A percentile compares a stretch with the other conserved stretches of the same genome.
phyloP scores from a whole-genome alignment of 306 rosid genomes.

The Trifolium repens region DNA sequence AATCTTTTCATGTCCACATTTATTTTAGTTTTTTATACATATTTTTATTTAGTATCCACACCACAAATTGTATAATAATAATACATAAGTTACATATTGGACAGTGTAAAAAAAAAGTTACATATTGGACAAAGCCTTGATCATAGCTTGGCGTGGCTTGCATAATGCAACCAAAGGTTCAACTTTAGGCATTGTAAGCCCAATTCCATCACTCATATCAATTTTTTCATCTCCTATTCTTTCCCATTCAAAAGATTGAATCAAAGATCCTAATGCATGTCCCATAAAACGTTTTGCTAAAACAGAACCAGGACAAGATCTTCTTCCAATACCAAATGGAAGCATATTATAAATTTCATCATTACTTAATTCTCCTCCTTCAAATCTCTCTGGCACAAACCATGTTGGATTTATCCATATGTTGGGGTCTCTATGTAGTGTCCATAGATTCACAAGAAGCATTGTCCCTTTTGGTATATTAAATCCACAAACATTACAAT shows the following conservation, averaged over 20 bases:
- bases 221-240: constrained; percentile 24
- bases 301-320: constrained; percentile 54
- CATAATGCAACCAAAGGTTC: constrained; percentile 46
- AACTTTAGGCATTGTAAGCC: constrained; percentile 38
- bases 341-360: constrained; percentile 32
- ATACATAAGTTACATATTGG: neutral
- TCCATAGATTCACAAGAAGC: constrained; percentile 54
- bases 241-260: constrained; percentile 51
- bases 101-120: neutral
- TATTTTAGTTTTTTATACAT: neutral
- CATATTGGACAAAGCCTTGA: neutral
- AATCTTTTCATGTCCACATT: neutral
- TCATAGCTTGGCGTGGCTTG: constrained; percentile 40
- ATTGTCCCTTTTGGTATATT: constrained; percentile 52
- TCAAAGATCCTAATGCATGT: constrained; percentile 35
- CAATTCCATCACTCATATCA: constrained; percentile 43
- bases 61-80: neutral
- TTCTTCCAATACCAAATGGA: constrained; percentile 60
- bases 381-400: constrained; percentile 56
- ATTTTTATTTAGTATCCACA: neutral
- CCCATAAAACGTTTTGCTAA: constrained; percentile 43
- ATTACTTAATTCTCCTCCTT: neutral
- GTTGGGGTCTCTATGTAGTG: constrained; percentile 46
- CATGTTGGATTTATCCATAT: constrained; percentile 45
- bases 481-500: constrained; percentile 49